A percentile compares a stretch with the other conserved stretches of the same genome.
These are phyloP conservation scores for Vitis hybrid DNA, from an alignment of 177 flowering plant genomes.

Conservation along the genomic window DNA sequence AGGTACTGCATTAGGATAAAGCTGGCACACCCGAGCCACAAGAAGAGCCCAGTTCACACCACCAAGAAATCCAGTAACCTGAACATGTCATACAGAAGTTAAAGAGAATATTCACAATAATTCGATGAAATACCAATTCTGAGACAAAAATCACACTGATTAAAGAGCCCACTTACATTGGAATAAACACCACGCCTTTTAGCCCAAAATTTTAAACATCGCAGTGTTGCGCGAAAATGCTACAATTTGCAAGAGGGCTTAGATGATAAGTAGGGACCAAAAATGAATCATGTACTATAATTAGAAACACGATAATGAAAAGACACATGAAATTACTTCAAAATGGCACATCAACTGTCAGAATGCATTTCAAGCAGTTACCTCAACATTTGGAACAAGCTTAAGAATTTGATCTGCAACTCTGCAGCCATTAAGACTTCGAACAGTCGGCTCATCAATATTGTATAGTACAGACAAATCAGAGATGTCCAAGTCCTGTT, in stretches of 20 bases:
- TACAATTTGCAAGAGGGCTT: slow-evolving; percentile 21
- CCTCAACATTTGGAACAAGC: slow-evolving; percentile 70
- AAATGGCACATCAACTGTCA: too few species aligned
- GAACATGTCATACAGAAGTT: background rate
- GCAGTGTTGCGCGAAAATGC: slow-evolving; percentile 75
- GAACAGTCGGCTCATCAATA: slow-evolving; percentile 64
- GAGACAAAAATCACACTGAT: too few species aligned
- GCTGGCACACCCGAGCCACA: slow-evolving; percentile 87
- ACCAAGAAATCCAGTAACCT: slow-evolving; percentile 97
- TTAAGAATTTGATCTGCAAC: slow-evolving; percentile 76
- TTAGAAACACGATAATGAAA: background rate
- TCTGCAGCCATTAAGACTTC: slow-evolving; percentile 75
- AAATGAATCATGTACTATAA: too few species aligned
- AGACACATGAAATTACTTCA: too few species aligned
- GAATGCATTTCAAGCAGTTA: slow-evolving; percentile 1
- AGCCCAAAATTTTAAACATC: slow-evolving; percentile 89
- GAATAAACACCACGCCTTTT: slow-evolving; percentile 90
- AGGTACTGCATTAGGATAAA: slow-evolving; percentile 86
- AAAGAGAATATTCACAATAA: background rate
- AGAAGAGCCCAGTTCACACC: slow-evolving; percentile 96
- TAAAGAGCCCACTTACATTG: slow-evolving; percentile 51
- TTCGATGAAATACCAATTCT: background rate
- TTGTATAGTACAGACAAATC: slow-evolving; percentile 39
- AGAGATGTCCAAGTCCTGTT: slow-evolving; percentile 62
- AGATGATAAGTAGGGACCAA: background rate